phyloP scores from a whole-genome alignment of 257 asterid species.

The Solanum rostratum region DNA sequence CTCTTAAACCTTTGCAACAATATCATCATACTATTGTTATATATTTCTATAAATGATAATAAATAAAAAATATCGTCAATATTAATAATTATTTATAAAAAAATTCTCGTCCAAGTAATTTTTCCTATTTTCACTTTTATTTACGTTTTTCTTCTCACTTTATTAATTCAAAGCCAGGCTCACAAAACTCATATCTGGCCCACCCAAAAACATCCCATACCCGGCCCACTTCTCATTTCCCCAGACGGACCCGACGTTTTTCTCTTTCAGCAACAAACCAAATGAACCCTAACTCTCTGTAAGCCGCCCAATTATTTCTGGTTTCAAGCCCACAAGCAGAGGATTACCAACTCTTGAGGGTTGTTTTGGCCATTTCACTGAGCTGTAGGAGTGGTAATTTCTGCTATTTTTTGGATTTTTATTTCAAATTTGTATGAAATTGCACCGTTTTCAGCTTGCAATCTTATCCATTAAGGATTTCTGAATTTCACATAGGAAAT shows the following conservation, averaged over 20 bases:
- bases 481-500: neutral
- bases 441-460: neutral
- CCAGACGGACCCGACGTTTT: neutral
- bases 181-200: neutral
- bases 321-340: neutral
- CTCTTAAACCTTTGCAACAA: neutral
- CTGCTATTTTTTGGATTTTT: neutral
- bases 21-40: too few relatives aligned
- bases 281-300: neutral
- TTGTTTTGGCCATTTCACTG: neutral
- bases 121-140: too few relatives aligned
- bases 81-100: too few relatives aligned
- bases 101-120: too few relatives aligned
- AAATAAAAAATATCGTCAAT: too few relatives aligned
- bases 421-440: neutral
- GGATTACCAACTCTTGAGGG: neutral
- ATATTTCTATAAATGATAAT: too few relatives aligned
- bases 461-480: neutral
- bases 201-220: neutral
- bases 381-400: neutral
- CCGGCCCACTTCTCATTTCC: neutral
- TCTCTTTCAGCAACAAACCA: neutral
- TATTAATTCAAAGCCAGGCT: neutral
- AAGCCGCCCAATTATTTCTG: neutral
- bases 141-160: too few relatives aligned